These are phyloP conservation scores for Cylindrodendrum hubeiense DNA, from an alignment of 2,329 filamentous ascomycete species.

Conservation along the genomic window DNA sequence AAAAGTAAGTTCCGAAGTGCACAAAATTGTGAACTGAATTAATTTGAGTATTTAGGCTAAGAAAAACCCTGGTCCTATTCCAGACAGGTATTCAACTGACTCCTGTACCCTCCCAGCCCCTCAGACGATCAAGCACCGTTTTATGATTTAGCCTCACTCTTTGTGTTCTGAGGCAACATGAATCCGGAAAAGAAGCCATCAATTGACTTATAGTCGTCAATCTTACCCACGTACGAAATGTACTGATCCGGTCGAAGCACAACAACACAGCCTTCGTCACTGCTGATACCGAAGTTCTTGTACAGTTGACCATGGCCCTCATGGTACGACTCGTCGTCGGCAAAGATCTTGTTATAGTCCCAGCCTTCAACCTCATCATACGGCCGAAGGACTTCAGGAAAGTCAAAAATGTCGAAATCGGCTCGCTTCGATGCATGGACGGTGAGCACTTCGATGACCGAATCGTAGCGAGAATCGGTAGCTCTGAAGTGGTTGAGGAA, in stretches of 20 bases:
- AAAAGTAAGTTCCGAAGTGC: too few relatives aligned
- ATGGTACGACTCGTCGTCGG: slow-evolving; percentile 66
- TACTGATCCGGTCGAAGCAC: slow-evolving; percentile 77
- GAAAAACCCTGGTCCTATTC: too few relatives aligned
- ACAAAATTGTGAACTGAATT: too few relatives aligned
- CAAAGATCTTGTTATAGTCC: slow-evolving; percentile 69
- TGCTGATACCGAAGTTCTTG: slow-evolving; percentile 69
- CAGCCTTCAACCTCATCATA: slow-evolving; percentile 60
- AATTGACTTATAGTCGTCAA: slow-evolving; percentile 25
- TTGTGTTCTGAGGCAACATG: slow-evolving; percentile 1
- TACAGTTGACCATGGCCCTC: slow-evolving; percentile 66
- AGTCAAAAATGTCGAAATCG: slow-evolving; percentile 62
- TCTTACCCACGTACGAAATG: slow-evolving; percentile 51
- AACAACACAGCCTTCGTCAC: slow-evolving; percentile 67
- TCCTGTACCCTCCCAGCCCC: too few relatives aligned
- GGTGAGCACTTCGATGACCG: slow-evolving; percentile 70
- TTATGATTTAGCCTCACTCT: background rate
- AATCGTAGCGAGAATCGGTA: slow-evolving; percentile 18
- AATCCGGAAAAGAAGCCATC: slow-evolving; percentile 23
- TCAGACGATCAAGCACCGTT: background rate
- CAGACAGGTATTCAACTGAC: too few relatives aligned
- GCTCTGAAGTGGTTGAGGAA: slow-evolving; percentile 30
- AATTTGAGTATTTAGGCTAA: too few relatives aligned
- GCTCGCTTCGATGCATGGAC: slow-evolving; percentile 67
- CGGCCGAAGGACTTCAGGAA: slow-evolving; percentile 59